phyloP scores from a whole-genome alignment of 192 early-diverging fungal species.

The Coemansia sp. region DNA sequence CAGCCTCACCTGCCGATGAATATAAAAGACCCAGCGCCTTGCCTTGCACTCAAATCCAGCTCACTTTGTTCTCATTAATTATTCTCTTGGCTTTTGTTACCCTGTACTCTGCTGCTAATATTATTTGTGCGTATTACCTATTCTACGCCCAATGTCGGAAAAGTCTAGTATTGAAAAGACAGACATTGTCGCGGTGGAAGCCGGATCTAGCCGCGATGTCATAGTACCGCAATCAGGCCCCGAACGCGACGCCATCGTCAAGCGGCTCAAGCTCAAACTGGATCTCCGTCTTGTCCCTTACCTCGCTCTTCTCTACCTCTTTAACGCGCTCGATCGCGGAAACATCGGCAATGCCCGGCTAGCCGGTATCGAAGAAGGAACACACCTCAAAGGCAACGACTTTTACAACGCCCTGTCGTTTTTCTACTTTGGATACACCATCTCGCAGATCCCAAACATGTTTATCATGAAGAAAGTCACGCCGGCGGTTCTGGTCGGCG shows the following conservation, averaged over 20 bases:
- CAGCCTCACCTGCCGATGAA: not conserved
- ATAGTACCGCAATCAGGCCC: conserved; percentile 38
- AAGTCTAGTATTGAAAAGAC: conserved; percentile 6
- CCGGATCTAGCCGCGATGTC: not conserved
- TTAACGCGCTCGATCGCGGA: conserved; percentile 67
- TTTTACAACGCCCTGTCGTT: conserved; percentile 53
- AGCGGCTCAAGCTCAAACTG: conserved; percentile 56
- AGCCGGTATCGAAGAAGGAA: conserved; percentile 47
- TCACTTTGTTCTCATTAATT: not conserved
- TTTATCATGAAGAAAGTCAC: conserved; percentile 64
- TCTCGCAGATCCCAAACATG: conserved; percentile 81
- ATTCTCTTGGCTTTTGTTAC: not conserved
- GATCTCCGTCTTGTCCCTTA: conserved; percentile 64
- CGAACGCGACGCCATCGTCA: conserved; percentile 45
- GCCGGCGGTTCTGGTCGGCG: conserved; percentile 61
- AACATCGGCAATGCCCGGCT: conserved; percentile 72
- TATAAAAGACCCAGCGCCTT: not conserved
- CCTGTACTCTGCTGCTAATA: conserved; percentile 2
- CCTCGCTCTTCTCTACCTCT: conserved; percentile 65
- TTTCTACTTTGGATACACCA: conserved; percentile 62
- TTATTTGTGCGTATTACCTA: not conserved
- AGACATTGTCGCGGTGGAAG: conserved; percentile 1
- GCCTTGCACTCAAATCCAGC: not conserved
- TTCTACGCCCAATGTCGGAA: conserved; percentile 7
- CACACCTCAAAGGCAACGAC: conserved; percentile 53